These are phyloP conservation scores for Taxillus chinensis DNA, from an alignment of 164 flowering plant genomes.

Conservation along the genomic window DNA sequence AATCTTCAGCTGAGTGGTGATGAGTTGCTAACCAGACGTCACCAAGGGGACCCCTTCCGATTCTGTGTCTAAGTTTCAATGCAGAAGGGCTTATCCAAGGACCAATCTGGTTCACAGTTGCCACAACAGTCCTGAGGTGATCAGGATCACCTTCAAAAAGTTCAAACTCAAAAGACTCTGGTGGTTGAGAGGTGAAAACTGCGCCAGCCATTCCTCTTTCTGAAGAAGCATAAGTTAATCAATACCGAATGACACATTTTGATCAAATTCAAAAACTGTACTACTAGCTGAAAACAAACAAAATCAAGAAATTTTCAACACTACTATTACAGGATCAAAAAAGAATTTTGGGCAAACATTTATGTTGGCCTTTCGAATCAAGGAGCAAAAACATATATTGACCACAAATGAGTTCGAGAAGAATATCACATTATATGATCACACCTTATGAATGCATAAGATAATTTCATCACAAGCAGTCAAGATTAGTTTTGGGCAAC, in stretches of 20 bases:
- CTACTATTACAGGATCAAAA: too few species aligned
- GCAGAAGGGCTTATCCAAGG: conserved; percentile 66
- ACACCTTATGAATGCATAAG: too few species aligned
- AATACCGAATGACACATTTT: neutral
- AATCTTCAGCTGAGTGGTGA: conserved; percentile 59
- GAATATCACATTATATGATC: too few species aligned
- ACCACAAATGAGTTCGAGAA: too few species aligned
- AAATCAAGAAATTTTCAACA: too few species aligned
- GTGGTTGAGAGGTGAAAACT: conserved; percentile 24
- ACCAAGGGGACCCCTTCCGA: conserved; percentile 82
- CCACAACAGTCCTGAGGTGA: conserved; percentile 44
- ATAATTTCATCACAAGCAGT: too few species aligned
- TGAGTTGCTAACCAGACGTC: conserved; percentile 92
- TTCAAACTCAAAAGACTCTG: conserved; percentile 52
- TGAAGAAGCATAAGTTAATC: neutral
- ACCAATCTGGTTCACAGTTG: conserved; percentile 34
- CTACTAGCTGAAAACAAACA: too few species aligned
- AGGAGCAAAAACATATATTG: too few species aligned
- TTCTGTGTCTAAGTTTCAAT: conserved; percentile 66
- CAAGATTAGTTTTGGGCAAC: too few species aligned
- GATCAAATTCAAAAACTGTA: too few species aligned
- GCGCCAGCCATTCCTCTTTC: conserved; percentile 47
- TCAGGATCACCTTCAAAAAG: conserved; percentile 57
- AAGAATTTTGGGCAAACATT: too few species aligned
- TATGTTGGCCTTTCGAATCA: too few species aligned